These are phyloP conservation scores for Syzygium jambos DNA, from an alignment of 345 rosid genomes.

Conservation along the genomic window DNA sequence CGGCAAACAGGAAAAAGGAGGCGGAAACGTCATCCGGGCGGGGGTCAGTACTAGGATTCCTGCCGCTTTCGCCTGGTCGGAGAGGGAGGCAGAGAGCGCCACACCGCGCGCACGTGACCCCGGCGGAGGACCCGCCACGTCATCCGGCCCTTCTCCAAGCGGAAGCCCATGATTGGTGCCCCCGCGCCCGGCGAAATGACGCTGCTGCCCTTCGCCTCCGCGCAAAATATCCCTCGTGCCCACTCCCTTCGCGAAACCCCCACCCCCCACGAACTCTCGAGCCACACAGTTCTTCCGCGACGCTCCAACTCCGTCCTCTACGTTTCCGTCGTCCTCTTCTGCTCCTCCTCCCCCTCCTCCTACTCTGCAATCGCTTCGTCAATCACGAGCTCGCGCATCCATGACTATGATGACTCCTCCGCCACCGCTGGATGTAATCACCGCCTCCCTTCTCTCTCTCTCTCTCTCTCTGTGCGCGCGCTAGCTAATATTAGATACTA, in stretches of 20 bases:
- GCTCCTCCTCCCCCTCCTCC: not conserved
- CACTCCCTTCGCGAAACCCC: not conserved
- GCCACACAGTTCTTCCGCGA: not conserved
- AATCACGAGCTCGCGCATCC: not conserved
- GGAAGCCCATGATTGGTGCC: not conserved
- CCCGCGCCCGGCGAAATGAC: too few species aligned
- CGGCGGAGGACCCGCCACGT: not conserved
- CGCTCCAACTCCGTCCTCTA: too few species aligned
- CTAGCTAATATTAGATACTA: not conserved
- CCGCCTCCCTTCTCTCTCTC: not conserved
- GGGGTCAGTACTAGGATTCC: not conserved
- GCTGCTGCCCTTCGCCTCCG: not conserved
- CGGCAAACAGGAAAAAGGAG: too few species aligned
- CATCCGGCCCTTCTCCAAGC: not conserved
- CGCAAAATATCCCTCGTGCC: not conserved
- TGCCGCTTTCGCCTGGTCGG: not conserved
- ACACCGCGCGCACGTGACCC: not conserved
- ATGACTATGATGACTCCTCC: constrained; percentile 89
- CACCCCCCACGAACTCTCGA: not conserved
- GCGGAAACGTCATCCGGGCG: too few species aligned
- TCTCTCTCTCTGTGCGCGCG: not conserved
- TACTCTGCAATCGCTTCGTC: constrained; percentile 26
- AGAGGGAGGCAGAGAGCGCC: not conserved
- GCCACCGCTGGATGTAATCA: constrained; percentile 51
- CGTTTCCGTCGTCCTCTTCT: not conserved